These are phyloP conservation scores for Pseudovirgaria hyperparasitica DNA, from an alignment of 2,329 filamentous ascomycete genomes.

Conservation along the genomic window DNA sequence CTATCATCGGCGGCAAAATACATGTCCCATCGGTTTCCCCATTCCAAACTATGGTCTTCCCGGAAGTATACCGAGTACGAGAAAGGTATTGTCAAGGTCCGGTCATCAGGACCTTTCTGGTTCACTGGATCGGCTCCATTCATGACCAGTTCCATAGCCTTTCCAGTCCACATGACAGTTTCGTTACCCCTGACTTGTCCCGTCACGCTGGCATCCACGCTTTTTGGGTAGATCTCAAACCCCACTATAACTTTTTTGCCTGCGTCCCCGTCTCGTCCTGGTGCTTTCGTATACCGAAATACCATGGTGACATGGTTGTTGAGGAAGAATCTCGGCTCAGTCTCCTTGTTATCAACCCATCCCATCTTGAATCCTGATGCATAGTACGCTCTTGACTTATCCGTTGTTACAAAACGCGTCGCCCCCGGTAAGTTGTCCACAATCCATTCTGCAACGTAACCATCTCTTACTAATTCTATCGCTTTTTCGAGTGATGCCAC, in stretches of 20 bases:
- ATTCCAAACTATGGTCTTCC: constrained; percentile 68
- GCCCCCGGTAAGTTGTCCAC: constrained; percentile 83
- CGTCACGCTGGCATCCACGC: constrained; percentile 51
- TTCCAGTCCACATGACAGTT: constrained; percentile 49
- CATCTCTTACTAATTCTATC: constrained; percentile 59
- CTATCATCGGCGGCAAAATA: constrained; percentile 83
- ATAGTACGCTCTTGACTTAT: constrained; percentile 78
- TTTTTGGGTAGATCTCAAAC: constrained; percentile 85
- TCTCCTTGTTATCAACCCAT: constrained; percentile 52
- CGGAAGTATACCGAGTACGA: constrained; percentile 86
- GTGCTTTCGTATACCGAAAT: constrained; percentile 61
- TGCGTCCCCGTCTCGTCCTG: constrained; percentile 53
- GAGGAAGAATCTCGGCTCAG: constrained; percentile 56
- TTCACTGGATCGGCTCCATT: constrained; percentile 52
- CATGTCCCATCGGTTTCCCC: constrained; percentile 74
- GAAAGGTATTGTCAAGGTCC: constrained; percentile 63
- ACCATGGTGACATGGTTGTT: constrained; percentile 86
- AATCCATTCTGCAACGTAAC: constrained; percentile 87
- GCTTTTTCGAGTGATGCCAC: constrained; percentile 54
- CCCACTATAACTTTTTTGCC: constrained; percentile 73
- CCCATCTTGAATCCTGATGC: constrained; percentile 82
- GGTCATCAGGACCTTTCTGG: constrained; percentile 53
- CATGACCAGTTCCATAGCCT: no score
- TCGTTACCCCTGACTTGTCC: constrained; percentile 48
- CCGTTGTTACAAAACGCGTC: constrained; percentile 76